Evolutionary conservation across 1,139 yeast genomes (phyloP).

Genomic region (Spencermartinsiella ligniputridi): DNA sequence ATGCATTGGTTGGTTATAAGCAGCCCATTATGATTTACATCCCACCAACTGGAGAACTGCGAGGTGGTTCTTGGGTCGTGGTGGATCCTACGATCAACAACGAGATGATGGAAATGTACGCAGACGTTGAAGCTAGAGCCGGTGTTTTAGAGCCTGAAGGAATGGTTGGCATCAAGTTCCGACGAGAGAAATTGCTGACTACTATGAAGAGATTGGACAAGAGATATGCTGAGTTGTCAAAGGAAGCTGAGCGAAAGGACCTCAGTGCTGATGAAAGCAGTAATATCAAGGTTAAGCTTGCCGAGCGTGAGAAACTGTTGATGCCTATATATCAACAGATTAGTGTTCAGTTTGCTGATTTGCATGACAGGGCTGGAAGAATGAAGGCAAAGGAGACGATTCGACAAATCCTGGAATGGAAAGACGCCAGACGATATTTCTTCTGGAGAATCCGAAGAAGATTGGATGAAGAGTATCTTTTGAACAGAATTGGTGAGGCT

Average conservation of each 20-base stretch:
- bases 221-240: conserved; percentile 64
- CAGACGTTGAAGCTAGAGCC: conserved; percentile 93
- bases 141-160: conserved; percentile 99
- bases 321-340: conserved; percentile 89
- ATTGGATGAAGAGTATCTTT: conserved; percentile 83
- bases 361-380: conserved; percentile 96
- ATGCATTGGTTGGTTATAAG: conserved; percentile 90
- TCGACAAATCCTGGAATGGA: conserved; percentile 80
- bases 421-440: conserved; percentile 86
- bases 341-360: conserved; percentile 93
- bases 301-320: conserved; percentile 72
- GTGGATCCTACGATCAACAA: conserved; percentile 96
- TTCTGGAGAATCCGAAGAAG: conserved; percentile 99
- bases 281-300: conserved; percentile 58
- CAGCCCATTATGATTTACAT: conserved; percentile 96
- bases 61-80: conserved; percentile 99
- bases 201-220: conserved; percentile 89
- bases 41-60: conserved; percentile 96
- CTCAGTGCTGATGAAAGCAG: conserved; percentile 63
- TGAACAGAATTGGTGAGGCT: conserved; percentile 67
- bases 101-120: conserved; percentile 99
- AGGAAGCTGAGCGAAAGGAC: conserved; percentile 46
- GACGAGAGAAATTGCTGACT: conserved; percentile 82
- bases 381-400: conserved; percentile 95
- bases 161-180: conserved; percentile 96